Conservation (phyloP, 1,139 yeast species). For the Groenewaldozyma sp. region DNA sequence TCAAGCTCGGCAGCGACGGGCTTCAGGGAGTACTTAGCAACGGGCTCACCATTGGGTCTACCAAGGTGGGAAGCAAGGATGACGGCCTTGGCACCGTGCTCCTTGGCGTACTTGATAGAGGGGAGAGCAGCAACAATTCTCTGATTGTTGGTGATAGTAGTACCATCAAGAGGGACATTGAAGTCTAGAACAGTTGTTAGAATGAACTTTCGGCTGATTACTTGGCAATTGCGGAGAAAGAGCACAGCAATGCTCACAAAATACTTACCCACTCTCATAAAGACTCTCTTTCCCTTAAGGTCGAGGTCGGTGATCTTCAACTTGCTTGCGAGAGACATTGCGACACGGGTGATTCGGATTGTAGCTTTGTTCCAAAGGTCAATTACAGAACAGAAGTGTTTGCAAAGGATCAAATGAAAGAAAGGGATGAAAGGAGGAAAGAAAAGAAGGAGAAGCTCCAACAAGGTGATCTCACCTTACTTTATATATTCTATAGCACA, state of each 20-base stretch:
- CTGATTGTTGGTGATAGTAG: slow-evolving; percentile 94
- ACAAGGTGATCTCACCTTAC: background rate
- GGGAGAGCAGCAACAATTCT: slow-evolving; percentile 98
- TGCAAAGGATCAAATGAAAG: slow-evolving; percentile 3
- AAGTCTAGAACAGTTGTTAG: slow-evolving; percentile 39
- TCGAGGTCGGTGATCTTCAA: slow-evolving; percentile 84
- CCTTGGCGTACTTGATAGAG: slow-evolving; percentile 86
- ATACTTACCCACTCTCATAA: slow-evolving; percentile 68
- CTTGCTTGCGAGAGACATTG: slow-evolving; percentile 85
- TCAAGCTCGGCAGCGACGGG: slow-evolving; percentile 86
- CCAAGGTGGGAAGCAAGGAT: slow-evolving; percentile 94
- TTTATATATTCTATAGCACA: too few species aligned
- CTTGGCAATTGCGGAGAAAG: background rate
- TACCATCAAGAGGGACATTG: slow-evolving; percentile 95
- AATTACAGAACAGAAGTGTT: slow-evolving; percentile 1
- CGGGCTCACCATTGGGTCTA: slow-evolving; percentile 89
- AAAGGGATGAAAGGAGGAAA: slow-evolving; percentile 3
- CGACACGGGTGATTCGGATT: too few species aligned
- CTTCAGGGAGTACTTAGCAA: slow-evolving; percentile 75
- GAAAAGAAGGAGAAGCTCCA: background rate
- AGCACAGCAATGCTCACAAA: background rate
- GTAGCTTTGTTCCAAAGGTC: background rate
- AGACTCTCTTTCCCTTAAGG: slow-evolving; percentile 82
- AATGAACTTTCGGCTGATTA: background rate
- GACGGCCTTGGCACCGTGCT: slow-evolving; percentile 78